Evolutionary conservation across 2,329 filamentous ascomycete genomes (phyloP).

Genomic region (Xylaria sp.): DNA sequence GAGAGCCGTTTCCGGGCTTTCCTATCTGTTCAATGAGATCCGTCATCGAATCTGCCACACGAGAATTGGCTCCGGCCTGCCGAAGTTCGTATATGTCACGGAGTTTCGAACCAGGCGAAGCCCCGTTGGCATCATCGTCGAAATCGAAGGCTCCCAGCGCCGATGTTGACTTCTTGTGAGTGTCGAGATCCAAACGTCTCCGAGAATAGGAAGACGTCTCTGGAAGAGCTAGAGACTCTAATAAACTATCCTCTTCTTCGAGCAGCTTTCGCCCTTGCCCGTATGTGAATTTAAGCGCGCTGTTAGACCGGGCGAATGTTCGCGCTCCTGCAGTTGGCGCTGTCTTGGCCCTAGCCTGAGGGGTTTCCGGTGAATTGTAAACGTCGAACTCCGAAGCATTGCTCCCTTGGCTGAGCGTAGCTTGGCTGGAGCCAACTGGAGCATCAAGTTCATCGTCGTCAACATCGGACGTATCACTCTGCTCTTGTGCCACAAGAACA

Average conservation of each 20-base stretch:
- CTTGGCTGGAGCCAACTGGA: slow-evolving; percentile 19
- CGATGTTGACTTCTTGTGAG: slow-evolving; percentile 24
- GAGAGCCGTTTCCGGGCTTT: slow-evolving; percentile 40
- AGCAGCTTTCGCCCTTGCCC: slow-evolving; percentile 30
- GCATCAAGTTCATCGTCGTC: slow-evolving; percentile 18
- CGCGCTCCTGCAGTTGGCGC: slow-evolving; percentile 20
- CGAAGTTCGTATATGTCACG: slow-evolving; percentile 61
- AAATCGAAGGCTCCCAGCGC: slow-evolving; percentile 30
- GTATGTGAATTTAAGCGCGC: slow-evolving; percentile 32
- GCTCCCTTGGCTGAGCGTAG: slow-evolving; percentile 20
- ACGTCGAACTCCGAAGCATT: slow-evolving; percentile 22
- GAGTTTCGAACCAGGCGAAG: slow-evolving; percentile 45
- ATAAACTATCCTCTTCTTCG: slow-evolving; percentile 31
- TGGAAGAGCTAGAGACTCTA: slow-evolving; percentile 29
- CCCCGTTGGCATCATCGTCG: slow-evolving; percentile 42
- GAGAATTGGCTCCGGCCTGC: slow-evolving; percentile 60
- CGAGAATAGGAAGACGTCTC: slow-evolving; percentile 23
- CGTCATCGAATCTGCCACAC: slow-evolving; percentile 60
- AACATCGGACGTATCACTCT: slow-evolving; percentile 17
- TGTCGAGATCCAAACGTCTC: slow-evolving; percentile 30
- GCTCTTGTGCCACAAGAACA: slow-evolving; percentile 27
- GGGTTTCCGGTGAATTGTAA: slow-evolving; percentile 24
- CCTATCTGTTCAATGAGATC: slow-evolving; percentile 59
- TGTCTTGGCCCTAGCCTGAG: slow-evolving; percentile 20
- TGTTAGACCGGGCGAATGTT: slow-evolving; percentile 30